Evolutionary conservation across 345 rosid genomes (phyloP), one percentile per base, ranked within the genome.

Genomic region (Atalantia buxifolia): DNA sequence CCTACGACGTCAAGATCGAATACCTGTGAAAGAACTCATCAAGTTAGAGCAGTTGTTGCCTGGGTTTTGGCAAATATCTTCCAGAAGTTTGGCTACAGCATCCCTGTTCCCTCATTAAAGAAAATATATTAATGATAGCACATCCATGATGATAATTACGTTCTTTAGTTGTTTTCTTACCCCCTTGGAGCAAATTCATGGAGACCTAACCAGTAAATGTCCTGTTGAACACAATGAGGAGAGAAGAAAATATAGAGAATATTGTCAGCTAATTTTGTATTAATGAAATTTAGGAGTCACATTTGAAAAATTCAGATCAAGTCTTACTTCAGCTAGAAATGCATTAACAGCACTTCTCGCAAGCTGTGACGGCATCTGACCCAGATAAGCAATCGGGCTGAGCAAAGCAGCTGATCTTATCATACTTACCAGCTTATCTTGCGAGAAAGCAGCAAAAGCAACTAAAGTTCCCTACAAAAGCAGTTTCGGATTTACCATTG

Each of bases 391-490:
- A 42, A 91, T 78, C 9, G 87, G 89, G 78, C 87, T 72, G n/a
- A 87, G 89, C 61, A 91, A 74, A n/a, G 81, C 88, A 61, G 89
- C 93, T 35, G 95, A 86, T 88, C 88, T 84, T 83, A 89, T 71
- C 86, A 77, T 76, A 73, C 72, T 69, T 74, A 85, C 7, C 57
- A 84, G 48, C 76, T 84, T 83, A 24, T 73, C 69, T 70, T 81
- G 83, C 14, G 92, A 88, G 42, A 91, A 79, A 19, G 92, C 87
- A 9, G 90, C 90, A 66, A 91, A 28, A 72, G 88, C 91, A 28
- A 78, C 74, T 84, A 89, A 66, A 76, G 92, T 89, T 42, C 92
- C 94, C 92, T 87, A 69, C 4, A 77, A n/a, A 30, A 50, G 65
- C 19, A 36, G n/a, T 30, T 30, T 21, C 66, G 8, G 21, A 9